Evolutionary conservation across 2,329 filamentous ascomycete genomes (phyloP), one percentile per base, ranked within the genome.

Genomic region (Chaetomiaceae sp.): DNA sequence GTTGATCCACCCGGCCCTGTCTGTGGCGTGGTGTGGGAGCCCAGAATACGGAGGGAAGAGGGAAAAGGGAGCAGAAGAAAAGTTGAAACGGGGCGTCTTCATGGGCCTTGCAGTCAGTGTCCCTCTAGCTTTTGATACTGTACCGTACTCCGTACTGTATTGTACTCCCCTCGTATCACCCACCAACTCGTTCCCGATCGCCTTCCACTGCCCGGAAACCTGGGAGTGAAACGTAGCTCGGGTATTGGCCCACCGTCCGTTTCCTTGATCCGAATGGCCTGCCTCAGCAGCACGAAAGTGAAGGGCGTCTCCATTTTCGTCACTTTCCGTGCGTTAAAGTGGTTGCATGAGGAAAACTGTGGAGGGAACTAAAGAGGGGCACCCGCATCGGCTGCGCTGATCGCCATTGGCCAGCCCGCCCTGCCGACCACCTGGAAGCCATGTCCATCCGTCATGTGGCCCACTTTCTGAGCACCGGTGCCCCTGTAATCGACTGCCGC

Each of bases 381-480:
- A 51, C 48, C 44, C 50, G 55, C 44, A 55, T 33, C 39, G 33
- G 38, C 27, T 39, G 43, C 40, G 44, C 23, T n/a, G 25, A 44
- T 51, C 53, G 19, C 51, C 42, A 61, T 61, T 59, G 58, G 54
- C 46, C 44, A 44, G 33, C 34, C 44, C 38, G 23, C 48, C 46
- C 49, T 55, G 34, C 31, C 21, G 50, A 52, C 25, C 46, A 35
- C 52, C 44, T 48, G 42, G 50, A 44, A 41, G 42, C 54, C 52
- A 46, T 59, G 57, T 44, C 44, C 45, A 48, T 35, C 48, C 55
- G 48, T 62, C 60, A 62, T 58, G 61, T 61, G 59, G 59, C 51
- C 59, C 60, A 57, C 57, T 51, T 46, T 50, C 35, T 49, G 50
- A 39, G 40, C 57, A 55, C 50, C 38, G 30, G 35, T 13, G 30